These are phyloP conservation scores for Tuber melanosporum DNA, from an alignment of 495 filamentous ascomycete species.

Conservation along the genomic window DNA sequence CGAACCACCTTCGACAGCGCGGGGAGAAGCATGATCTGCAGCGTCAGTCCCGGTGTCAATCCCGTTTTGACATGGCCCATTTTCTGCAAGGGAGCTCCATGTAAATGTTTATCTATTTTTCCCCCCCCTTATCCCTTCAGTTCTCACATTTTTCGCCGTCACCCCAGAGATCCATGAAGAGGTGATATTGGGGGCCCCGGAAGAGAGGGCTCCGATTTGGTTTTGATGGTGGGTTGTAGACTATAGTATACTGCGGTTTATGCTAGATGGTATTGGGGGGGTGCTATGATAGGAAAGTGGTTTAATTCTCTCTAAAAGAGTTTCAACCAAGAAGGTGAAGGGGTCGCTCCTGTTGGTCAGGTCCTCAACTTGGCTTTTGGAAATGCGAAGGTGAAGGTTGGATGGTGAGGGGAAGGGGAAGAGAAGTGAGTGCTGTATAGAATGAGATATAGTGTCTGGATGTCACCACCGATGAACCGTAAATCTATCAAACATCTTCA, in stretches of 20 bases:
- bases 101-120: not conserved
- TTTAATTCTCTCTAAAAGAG: not conserved
- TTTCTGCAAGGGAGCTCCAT: not conserved
- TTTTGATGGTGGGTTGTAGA: not conserved
- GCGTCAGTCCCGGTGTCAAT: not conserved
- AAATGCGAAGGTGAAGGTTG: not conserved
- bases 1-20: not conserved
- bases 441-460: not conserved
- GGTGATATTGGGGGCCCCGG: not conserved
- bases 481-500: not conserved
- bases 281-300: not conserved
- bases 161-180: not conserved
- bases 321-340: not conserved
- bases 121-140: not conserved
- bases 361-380: not conserved
- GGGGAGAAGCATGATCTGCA: not conserved
- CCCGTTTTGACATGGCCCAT: not conserved
- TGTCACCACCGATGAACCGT: not conserved
- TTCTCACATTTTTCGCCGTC: not conserved
- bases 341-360: not conserved
- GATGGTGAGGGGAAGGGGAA: not conserved
- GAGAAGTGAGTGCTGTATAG: not conserved
- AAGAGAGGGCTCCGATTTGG: not conserved
- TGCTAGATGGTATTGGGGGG: not conserved
- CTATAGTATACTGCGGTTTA: not conserved